Evolutionary conservation across 495 filamentous ascomycete species (phyloP).

Genomic region (Trypethelium eluteriae): DNA sequence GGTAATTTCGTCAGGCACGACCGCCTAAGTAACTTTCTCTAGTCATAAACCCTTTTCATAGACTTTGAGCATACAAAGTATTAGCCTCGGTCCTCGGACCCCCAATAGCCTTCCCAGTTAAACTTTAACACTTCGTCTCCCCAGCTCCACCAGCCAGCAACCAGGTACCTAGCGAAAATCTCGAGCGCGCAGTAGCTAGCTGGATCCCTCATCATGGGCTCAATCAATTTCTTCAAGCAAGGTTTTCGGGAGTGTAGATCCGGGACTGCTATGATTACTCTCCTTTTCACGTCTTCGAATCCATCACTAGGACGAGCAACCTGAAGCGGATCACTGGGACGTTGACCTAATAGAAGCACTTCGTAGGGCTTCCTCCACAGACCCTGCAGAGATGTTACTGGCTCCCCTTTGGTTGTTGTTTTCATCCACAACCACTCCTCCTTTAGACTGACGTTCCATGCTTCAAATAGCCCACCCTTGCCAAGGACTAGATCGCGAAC

Average conservation of each 20-base stretch:
- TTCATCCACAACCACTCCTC: slow-evolving; percentile 96
- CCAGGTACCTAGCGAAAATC: slow-evolving; percentile 80
- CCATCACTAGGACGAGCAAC: neutral
- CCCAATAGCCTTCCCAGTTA: slow-evolving; percentile 65
- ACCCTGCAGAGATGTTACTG: slow-evolving; percentile 59
- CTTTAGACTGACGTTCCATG: slow-evolving; percentile 54
- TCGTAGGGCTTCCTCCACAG: slow-evolving; percentile 83
- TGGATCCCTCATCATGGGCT: slow-evolving; percentile 40
- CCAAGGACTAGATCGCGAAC: slow-evolving; percentile 52
- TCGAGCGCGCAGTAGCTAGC: slow-evolving; percentile 60
- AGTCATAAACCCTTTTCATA: neutral
- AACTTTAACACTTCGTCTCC: slow-evolving; percentile 81
- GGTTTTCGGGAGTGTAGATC: slow-evolving; percentile 92
- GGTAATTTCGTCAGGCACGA: too few species aligned
- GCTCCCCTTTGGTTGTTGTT: slow-evolving; percentile 60
- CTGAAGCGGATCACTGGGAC: neutral
- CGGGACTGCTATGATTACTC: slow-evolving; percentile 70
- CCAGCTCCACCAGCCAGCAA: slow-evolving; percentile 82
- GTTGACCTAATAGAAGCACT: slow-evolving; percentile 58
- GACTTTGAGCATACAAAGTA: neutral
- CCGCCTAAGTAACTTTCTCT: neutral
- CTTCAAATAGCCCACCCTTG: slow-evolving; percentile 46
- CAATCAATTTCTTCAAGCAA: slow-evolving; percentile 52
- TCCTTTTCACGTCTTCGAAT: slow-evolving; percentile 33
- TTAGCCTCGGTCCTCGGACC: neutral